Evolutionary conservation across 2,329 filamentous ascomycete genomes (phyloP).

Genomic region (Neonectria faginata): DNA sequence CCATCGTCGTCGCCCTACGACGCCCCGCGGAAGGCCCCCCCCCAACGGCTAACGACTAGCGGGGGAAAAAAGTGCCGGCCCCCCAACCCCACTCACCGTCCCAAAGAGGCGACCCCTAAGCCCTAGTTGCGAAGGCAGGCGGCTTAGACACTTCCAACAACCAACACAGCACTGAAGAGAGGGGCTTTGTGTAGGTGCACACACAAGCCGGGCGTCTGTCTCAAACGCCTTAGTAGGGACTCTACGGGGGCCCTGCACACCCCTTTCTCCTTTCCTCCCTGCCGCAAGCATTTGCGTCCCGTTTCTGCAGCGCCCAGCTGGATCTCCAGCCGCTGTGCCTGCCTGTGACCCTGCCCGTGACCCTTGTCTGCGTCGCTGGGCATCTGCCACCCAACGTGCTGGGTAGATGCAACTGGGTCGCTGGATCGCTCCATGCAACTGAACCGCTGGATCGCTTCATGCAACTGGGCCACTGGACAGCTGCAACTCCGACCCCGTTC

Average conservation of each 20-base stretch:
- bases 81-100: background rate
- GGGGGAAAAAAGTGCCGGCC: background rate
- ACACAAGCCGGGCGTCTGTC: background rate
- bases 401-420: background rate
- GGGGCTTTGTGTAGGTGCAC: too few species aligned
- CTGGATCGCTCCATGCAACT: too few species aligned
- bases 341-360: background rate
- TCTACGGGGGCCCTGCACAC: background rate
- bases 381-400: background rate
- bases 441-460: too few species aligned
- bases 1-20: background rate
- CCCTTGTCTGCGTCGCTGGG: conserved; percentile 1
- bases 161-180: background rate
- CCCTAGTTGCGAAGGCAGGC: background rate
- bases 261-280: background rate
- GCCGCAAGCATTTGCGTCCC: background rate
- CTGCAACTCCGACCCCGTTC: background rate
- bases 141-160: background rate
- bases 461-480: too few species aligned
- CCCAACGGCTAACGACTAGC: too few species aligned
- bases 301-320: background rate
- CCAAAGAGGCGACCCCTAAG: background rate
- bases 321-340: background rate
- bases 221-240: background rate
- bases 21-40: too few species aligned